Evolutionary conservation across 2,329 filamentous ascomycete species (phyloP).

Genomic region (Hymenoscyphus fraxineus): DNA sequence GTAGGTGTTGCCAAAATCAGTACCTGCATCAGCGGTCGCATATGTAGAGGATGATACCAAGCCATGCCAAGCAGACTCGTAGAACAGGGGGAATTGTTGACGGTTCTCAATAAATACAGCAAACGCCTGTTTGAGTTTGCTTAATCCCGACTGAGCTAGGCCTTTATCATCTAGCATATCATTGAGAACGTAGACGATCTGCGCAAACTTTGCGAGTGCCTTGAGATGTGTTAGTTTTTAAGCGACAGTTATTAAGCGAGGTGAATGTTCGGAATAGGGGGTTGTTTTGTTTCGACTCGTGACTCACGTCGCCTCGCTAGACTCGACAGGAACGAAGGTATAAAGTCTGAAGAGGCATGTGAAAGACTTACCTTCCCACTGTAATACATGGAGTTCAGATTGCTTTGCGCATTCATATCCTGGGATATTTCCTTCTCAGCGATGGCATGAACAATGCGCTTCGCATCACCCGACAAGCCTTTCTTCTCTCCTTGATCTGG

Average conservation of each 20-base stretch:
- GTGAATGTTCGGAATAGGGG: neutral
- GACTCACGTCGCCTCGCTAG: neutral
- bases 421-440: constrained; percentile 72
- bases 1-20: constrained; percentile 84
- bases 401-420: constrained; percentile 67
- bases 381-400: constrained; percentile 87
- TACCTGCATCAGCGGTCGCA: constrained; percentile 60
- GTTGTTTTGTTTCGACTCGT: neutral
- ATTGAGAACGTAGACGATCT: constrained; percentile 61
- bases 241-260: neutral
- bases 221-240: constrained; percentile 35
- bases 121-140: constrained; percentile 63
- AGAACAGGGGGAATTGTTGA: constrained; percentile 63
- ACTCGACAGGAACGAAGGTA: neutral
- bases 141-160: constrained; percentile 55
- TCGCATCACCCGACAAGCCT: constrained; percentile 50
- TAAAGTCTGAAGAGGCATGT: neutral
- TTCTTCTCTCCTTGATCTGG: constrained; percentile 45
- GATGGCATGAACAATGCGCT: constrained; percentile 55
- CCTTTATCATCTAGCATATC: constrained; percentile 57
- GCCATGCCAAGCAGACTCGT: constrained; percentile 72
- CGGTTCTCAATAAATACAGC: constrained; percentile 62
- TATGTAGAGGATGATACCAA: constrained; percentile 75
- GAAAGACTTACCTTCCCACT: constrained; percentile 65
- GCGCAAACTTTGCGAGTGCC: constrained; percentile 73